A percentile compares a stretch with the other conserved stretches of the same genome.
phyloP scores from a whole-genome alignment of 1,284 basidiomycete species.

The Cerioporus squamosus region DNA sequence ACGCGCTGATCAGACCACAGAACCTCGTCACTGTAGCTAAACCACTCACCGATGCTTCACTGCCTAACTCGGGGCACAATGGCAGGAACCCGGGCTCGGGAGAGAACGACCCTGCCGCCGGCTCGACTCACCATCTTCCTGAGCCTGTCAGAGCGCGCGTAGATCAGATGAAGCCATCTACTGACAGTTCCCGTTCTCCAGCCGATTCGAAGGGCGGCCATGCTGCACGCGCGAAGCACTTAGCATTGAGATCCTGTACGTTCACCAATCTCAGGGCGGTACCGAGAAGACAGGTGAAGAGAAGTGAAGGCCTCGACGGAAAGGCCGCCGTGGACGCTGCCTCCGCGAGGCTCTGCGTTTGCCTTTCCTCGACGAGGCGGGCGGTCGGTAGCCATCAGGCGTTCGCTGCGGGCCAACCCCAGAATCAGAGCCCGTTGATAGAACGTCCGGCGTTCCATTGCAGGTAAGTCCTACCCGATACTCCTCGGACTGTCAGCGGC shows the following conservation, averaged over 20 bases:
- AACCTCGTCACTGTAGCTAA: background rate
- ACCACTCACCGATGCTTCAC: background rate
- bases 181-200: background rate
- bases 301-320: background rate
- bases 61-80: too few species aligned
- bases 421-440: constrained; percentile 18
- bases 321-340: background rate
- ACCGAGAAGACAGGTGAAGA: background rate
- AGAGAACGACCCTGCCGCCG: too few species aligned
- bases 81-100: too few species aligned
- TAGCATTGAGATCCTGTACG: background rate
- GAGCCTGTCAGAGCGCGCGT: too few species aligned
- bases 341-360: background rate
- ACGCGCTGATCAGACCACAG: background rate
- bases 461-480: background rate
- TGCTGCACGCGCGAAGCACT: background rate
- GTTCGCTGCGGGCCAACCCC: background rate
- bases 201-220: background rate
- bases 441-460: background rate
- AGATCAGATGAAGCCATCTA: too few species aligned
- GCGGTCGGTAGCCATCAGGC: constrained; percentile 14
- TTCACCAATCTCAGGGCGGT: background rate
- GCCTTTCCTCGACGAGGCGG: background rate
- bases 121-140: too few species aligned
- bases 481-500: background rate